A percentile compares a stretch with the other conserved stretches of the same genome.
Evolutionary conservation across 257 asterid species (phyloP).

Genomic region (Orobanche coerulescens): DNA sequence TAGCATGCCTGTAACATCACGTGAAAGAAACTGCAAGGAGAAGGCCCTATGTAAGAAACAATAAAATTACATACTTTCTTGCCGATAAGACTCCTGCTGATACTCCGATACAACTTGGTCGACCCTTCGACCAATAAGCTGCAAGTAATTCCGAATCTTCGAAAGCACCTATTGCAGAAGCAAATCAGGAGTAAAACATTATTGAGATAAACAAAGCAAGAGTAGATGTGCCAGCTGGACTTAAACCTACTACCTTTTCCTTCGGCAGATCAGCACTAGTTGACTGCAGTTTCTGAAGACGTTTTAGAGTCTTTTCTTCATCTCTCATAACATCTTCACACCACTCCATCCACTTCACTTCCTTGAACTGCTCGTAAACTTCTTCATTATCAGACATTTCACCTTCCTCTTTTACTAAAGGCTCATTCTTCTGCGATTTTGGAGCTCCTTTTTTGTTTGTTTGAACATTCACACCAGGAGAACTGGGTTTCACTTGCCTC

Average conservation of each 20-base stretch:
- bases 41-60: not conserved
- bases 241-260: slow-evolving; percentile 65
- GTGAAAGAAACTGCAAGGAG: not conserved
- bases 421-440: slow-evolving; percentile 66
- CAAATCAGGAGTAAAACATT: slow-evolving; percentile 1
- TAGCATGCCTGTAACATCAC: slow-evolving; percentile 15
- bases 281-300: slow-evolving; percentile 84
- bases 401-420: slow-evolving; percentile 95
- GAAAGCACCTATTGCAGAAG: slow-evolving; percentile 58
- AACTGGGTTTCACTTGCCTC: slow-evolving; percentile 48
- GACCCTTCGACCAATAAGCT: slow-evolving; percentile 91
- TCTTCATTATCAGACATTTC: slow-evolving; percentile 96
- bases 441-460: slow-evolving; percentile 41
- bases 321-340: slow-evolving; percentile 87
- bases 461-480: slow-evolving; percentile 39
- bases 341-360: slow-evolving; percentile 99
- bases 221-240: slow-evolving; percentile 6
- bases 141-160: slow-evolving; percentile 78
- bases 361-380: slow-evolving; percentile 94
- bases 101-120: slow-evolving; percentile 77
- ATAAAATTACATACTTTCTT: slow-evolving; percentile 61
- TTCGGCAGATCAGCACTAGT: slow-evolving; percentile 88
- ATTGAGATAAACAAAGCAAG: slow-evolving; percentile 10
- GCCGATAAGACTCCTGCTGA: slow-evolving; percentile 62
- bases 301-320: slow-evolving; percentile 75